Evolutionary conservation across 768 basidiomycete species (phyloP), one percentile per base, ranked within the genome.

Genomic region (Pleurotus citrinopileatus): DNA sequence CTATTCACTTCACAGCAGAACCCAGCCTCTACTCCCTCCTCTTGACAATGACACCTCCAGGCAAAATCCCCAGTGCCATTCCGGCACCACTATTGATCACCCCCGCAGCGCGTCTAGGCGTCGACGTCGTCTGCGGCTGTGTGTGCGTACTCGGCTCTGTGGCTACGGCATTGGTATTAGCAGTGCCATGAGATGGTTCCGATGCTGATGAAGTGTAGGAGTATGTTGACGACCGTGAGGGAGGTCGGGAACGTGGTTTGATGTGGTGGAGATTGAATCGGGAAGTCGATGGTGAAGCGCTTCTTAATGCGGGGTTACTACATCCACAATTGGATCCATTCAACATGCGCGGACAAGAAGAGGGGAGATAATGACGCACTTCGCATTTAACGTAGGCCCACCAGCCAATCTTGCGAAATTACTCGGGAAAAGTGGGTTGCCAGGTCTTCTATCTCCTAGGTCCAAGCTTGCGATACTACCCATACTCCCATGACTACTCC

Each of bases 351-450:
- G 52, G 7, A 56, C 12, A 58, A 26, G n/a, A 34, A 26, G 22
- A 47, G 4, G 9, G 25, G 17, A 20, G 19, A 37, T 13, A 13
- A 50, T 1, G 13, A 61, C 68, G 57, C 53, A 71, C 73, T 70
- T 82, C 15, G 79, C 80, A 12, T 70, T 67, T 60, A 91, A 69
- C 20, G 87, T 91, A 19, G 90, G 89, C 28, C 80, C 81, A 29
- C 78, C 60, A 22, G 81, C 79, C 57, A 93, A 67, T 52, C 79
- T 78, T 27, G 88, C 81, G 67, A 93, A 95, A 63, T 81, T 89
- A 59, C 82, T 86, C 2, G 89, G 89, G 72, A 95, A 95, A 5
- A 93, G 70, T 12, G 91, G 91, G 59, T 84, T 80, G 0, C 89
- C 91, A 1, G 86, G 83, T 1, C 73, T 75, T 4, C 89, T 77